Evolutionary conservation across 352 stramenopile genomes (phyloP).

Genomic region (Globisporangium viniferum): DNA sequence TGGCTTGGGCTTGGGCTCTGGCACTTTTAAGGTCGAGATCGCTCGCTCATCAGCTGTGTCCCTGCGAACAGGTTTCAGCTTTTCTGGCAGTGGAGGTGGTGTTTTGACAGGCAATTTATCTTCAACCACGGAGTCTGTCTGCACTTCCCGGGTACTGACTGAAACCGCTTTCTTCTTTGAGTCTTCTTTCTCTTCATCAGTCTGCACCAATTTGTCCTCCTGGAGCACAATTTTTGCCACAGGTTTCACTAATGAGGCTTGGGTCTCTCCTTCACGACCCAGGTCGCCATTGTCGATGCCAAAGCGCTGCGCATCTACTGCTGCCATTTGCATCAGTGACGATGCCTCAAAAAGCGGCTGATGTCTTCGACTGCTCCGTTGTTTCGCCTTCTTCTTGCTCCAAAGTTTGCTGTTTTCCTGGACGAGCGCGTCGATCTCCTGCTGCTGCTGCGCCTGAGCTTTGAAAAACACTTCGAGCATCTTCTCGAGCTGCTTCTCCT

Average conservation of each 20-base stretch:
- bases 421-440: constrained; percentile 54
- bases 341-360: constrained; percentile 5
- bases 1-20: constrained; percentile 13
- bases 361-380: not conserved
- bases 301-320: constrained; percentile 62
- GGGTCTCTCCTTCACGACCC: not conserved
- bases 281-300: constrained; percentile 44
- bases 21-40: not conserved
- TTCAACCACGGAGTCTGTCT: constrained; percentile 22
- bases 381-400: constrained; percentile 31
- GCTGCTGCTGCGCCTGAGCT: constrained; percentile 55
- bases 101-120: not conserved
- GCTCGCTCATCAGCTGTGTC: not conserved
- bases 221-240: constrained; percentile 10
- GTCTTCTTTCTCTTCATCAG: constrained; percentile 34
- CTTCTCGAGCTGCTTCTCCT: constrained; percentile 46
- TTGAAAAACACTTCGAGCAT: constrained; percentile 62
- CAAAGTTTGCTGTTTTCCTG: constrained; percentile 60
- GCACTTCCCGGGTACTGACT: constrained; percentile 22
- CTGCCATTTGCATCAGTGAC: constrained; percentile 49
- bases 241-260: not conserved
- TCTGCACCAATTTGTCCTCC: constrained; percentile 60
- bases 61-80: not conserved
- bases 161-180: not conserved
- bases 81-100: not conserved